Evolutionary conservation across 2,329 filamentous ascomycete species (phyloP).

Genomic region (Teratosphaeria pseudoeucalypti): DNA sequence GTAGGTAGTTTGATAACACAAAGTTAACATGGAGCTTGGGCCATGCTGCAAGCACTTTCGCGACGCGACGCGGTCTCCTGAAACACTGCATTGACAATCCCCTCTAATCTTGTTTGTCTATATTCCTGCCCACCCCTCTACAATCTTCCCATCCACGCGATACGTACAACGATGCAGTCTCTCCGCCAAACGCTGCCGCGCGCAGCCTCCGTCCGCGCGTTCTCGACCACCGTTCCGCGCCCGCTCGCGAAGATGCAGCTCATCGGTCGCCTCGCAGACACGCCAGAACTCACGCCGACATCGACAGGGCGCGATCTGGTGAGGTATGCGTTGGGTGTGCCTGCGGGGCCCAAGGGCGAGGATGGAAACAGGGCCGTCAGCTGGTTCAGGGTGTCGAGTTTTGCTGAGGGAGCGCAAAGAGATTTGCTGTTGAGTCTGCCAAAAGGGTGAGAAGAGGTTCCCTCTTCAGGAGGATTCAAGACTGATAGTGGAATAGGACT

Average conservation of each 20-base stretch:
- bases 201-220: conserved; percentile 50
- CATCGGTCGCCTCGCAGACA: conserved; percentile 71
- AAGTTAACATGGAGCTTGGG: not conserved
- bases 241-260: conserved; percentile 71
- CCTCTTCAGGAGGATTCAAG: not conserved
- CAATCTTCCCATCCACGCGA: not conserved
- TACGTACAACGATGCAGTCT: conserved; percentile 33
- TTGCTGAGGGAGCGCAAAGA: conserved; percentile 57
- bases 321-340: conserved; percentile 66
- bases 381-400: conserved; percentile 76
- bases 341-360: conserved; percentile 56
- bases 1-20: not conserved
- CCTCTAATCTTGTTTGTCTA: not conserved
- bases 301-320: conserved; percentile 63
- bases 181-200: conserved; percentile 36
- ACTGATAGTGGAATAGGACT: conserved; percentile 43
- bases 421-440: conserved; percentile 63
- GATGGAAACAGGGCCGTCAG: conserved; percentile 57
- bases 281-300: conserved; percentile 64
- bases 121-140: not conserved
- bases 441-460: conserved; percentile 62
- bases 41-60: not conserved
- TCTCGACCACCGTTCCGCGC: conserved; percentile 58
- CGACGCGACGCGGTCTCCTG: not conserved
- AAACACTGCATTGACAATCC: not conserved